Evolutionary conservation across 2,329 filamentous ascomycete species (phyloP).

Genomic region (Paradendryphiella salina): DNA sequence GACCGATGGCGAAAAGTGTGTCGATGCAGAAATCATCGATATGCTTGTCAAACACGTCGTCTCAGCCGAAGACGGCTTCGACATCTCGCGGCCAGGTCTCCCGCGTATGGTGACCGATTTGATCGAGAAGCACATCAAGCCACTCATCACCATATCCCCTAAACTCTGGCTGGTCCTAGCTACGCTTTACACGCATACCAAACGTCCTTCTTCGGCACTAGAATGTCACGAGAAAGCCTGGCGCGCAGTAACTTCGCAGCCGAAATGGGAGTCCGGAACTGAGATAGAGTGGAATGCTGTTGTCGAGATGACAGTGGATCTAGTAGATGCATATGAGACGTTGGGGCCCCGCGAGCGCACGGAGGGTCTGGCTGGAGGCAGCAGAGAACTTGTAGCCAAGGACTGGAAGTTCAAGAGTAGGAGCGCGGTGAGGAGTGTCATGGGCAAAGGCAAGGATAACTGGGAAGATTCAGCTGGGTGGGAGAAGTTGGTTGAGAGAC

Average conservation of each 20-base stretch:
- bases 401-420: conserved; percentile 89
- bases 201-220: conserved; percentile 71
- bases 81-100: conserved; percentile 52
- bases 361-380: conserved; percentile 55
- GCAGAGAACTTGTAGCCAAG: conserved; percentile 66
- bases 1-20: conserved; percentile 70
- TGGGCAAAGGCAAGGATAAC: conserved; percentile 76
- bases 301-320: conserved; percentile 75
- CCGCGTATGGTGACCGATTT: conserved; percentile 69
- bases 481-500: conserved; percentile 59
- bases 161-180: conserved; percentile 77
- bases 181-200: conserved; percentile 72
- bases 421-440: conserved; percentile 78
- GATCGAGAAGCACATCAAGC: conserved; percentile 73
- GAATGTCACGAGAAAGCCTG: conserved; percentile 89
- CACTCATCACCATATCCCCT: conserved; percentile 79
- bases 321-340: conserved; percentile 83
- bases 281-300: conserved; percentile 70
- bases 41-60: conserved; percentile 74
- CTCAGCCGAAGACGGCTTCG: conserved; percentile 45
- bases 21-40: conserved; percentile 74
- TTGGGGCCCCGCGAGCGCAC: conserved; percentile 57
- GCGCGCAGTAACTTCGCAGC: conserved; percentile 67
- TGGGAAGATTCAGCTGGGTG: conserved; percentile 80
- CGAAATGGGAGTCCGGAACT: conserved; percentile 61